These are phyloP conservation scores for Aspergillus sp. DNA, from an alignment of 2,329 filamentous ascomycete genomes.

Conservation along the genomic window DNA sequence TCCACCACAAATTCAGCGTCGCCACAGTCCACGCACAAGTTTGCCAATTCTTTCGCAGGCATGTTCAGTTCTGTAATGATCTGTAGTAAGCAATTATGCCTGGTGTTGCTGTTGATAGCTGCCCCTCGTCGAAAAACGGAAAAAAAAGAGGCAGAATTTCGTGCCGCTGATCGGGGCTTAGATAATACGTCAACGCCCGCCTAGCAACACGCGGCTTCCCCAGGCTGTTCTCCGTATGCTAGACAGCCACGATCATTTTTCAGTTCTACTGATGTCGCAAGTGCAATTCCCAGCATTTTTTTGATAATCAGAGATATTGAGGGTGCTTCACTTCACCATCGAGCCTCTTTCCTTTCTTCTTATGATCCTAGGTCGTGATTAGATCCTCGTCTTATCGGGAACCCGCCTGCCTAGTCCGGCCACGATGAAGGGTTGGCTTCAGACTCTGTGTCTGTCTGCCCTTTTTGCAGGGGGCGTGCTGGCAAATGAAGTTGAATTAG, in stretches of 20 bases:
- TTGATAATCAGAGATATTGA: slow-evolving; percentile 7
- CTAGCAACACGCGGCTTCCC: slow-evolving; percentile 18
- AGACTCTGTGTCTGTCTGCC: slow-evolving; percentile 30
- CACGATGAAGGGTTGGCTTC: slow-evolving; percentile 36
- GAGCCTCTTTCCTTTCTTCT: slow-evolving; percentile 4
- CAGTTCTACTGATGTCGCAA: not conserved
- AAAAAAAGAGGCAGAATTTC: slow-evolving; percentile 15
- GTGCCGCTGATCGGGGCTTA: slow-evolving; percentile 14
- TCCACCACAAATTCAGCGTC: slow-evolving; percentile 44
- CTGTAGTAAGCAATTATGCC: not conserved
- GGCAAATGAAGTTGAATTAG: slow-evolving; percentile 42
- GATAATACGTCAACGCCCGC: slow-evolving; percentile 20
- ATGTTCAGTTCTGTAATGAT: slow-evolving; percentile 13
- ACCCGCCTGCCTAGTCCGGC: slow-evolving; percentile 10
- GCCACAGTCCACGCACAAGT: slow-evolving; percentile 53
- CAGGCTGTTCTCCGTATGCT: slow-evolving; percentile 1
- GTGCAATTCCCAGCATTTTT: slow-evolving; percentile 1
- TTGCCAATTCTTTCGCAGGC: slow-evolving; percentile 25
- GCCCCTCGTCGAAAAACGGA: slow-evolving; percentile 2
- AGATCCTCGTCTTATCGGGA: slow-evolving; percentile 9
- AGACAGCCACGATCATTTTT: slow-evolving; percentile 14
- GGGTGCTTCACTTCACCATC: not conserved
- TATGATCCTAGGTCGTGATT: slow-evolving; percentile 14
- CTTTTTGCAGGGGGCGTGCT: slow-evolving; percentile 32
- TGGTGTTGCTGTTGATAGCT: not conserved